Conservation (phyloP, 2,329 filamentous ascomycete genomes). For the Aureobasidium sp. region DNA sequence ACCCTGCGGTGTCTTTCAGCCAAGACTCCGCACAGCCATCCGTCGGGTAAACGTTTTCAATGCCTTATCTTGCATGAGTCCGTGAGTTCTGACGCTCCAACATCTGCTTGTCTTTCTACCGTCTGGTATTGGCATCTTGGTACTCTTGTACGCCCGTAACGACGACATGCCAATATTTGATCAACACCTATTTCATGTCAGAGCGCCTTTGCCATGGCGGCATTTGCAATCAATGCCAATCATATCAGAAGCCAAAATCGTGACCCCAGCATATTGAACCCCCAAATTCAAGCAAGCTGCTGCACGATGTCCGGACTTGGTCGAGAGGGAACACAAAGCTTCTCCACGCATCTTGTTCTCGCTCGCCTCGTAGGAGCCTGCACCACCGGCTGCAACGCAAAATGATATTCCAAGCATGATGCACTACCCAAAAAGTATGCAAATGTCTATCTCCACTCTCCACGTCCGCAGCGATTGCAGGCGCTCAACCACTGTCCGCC, state of each 20-base stretch:
- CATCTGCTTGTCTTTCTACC: neutral
- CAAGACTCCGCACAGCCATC: neutral
- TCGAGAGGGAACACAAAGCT: neutral
- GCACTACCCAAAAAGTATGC: neutral
- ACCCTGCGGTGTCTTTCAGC: neutral
- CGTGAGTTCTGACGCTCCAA: neutral
- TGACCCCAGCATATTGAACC: neutral
- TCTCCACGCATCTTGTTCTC: neutral
- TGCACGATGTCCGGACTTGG: neutral
- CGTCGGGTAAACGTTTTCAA: neutral
- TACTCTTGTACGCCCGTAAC: neutral
- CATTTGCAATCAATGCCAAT: neutral
- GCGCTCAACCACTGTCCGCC: neutral
- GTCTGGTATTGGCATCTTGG: neutral
- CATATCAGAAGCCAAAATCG: neutral
- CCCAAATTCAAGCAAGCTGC: neutral
- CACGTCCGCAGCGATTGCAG: neutral
- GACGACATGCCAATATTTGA: conserved; percentile 2
- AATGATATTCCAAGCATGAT: neutral
- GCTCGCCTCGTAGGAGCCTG: neutral
- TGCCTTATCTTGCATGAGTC: conserved; percentile 7
- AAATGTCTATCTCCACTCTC: neutral
- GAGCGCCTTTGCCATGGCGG: neutral
- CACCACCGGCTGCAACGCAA: neutral
- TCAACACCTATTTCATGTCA: neutral